Base-by-base conservation (phyloP, 2,329 filamentous ascomycete species). In the Cercospora sp. region DNA sequence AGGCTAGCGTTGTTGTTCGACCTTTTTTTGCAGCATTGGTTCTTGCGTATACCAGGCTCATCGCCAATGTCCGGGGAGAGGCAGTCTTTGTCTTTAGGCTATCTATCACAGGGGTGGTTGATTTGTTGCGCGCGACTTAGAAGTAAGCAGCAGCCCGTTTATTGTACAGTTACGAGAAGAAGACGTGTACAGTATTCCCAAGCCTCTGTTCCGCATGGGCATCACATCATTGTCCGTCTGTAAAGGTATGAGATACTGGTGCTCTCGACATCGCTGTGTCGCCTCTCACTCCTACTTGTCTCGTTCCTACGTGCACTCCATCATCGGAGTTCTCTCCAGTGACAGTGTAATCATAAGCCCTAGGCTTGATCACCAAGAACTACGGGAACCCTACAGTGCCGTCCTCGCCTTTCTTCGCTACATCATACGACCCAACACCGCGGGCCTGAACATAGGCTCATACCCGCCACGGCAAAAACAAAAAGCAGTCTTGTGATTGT, bases 41-140 rank as follows among this genome's bases (percentile, higher is more conserved):
- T 63, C 45, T 53, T 63, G 73, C 77, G 79, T 72, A 74, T 82
- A 58, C 81, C 81, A 8, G 80, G 64, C 64, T 57, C 42, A 28
- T 61, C 57, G 64, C 64, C 64, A 66, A 42, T 61, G 64, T 64
- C 60, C 30, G 53, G 65, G 58, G 36, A 40, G 48, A 62, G 60
- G 65, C 45, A 63, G 28, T 64, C 26, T 60, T 31, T 53, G 53
- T 48, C 31, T 58, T 60, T 60, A 16, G 23, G 48, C n/a, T 55
- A 53, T 63, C 23, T 28, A 53, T 55, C 64, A 60, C 40, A 53
- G 26, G 55, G 40, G 53, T 60, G 36, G 40, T 60, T 28, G 23
- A n/a, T n/a, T 53, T 13, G n/a, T 53, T 53, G 48, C 23, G 16
- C 48, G 48, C 48, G 48, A 53, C 5, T 30, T 53, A 16, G 23